Conservation (phyloP, 257 asterid genomes). For the Euphrasia confusa region DNA sequence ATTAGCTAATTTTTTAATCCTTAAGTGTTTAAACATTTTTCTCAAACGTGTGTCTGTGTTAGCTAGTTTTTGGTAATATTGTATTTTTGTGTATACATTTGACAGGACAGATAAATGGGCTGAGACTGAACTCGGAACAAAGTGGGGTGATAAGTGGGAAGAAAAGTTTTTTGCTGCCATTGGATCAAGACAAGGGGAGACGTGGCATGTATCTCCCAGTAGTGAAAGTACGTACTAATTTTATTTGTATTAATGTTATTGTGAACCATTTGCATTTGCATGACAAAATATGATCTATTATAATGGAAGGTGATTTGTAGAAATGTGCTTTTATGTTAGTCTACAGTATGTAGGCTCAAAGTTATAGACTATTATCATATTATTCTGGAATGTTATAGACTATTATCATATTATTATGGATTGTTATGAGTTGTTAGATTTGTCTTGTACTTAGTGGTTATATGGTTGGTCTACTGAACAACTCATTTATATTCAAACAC, state of each 20-base stretch:
- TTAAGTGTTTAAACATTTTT: too few relatives aligned
- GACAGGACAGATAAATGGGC: constrained; percentile 99
- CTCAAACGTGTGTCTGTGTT: background rate
- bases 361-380: background rate
- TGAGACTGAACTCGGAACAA: constrained; percentile 92
- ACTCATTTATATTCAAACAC: background rate
- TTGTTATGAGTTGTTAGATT: background rate
- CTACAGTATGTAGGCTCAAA: background rate
- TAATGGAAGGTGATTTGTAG: background rate
- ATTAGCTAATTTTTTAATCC: too few relatives aligned
- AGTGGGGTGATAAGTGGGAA: constrained; percentile 99
- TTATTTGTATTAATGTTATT: background rate
- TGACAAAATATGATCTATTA: background rate
- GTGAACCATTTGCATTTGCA: constrained; percentile 12
- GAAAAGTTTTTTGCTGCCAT: constrained; percentile 87
- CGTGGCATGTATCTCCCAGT: constrained; percentile 86
- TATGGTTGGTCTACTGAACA: too few relatives aligned
- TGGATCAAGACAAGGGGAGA: constrained; percentile 98
- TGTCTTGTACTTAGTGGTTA: too few relatives aligned
- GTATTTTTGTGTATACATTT: background rate
- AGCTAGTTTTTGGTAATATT: background rate
- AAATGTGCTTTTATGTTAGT: constrained; percentile 8
- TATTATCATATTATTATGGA: too few relatives aligned
- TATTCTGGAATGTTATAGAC: background rate
- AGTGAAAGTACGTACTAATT: constrained; percentile 50